Conservation (phyloP, 2,329 filamentous ascomycete genomes). For the Aspergillus thermomutatus region DNA sequence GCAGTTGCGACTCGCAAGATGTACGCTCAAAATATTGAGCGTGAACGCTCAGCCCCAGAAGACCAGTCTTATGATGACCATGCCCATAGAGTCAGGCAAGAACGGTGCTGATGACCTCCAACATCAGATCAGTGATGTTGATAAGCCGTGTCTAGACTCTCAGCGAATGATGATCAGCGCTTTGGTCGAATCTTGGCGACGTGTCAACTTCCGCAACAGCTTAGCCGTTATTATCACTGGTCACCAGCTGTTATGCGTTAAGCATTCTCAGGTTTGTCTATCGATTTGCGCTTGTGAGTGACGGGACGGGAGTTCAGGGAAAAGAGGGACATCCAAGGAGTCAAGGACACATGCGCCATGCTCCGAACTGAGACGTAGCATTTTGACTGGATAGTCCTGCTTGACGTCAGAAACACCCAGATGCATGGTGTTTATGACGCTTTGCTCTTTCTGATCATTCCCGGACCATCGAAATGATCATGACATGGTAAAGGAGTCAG, state of each 20-base stretch:
- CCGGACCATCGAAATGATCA: no score
- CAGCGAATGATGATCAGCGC: background rate
- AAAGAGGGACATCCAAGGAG: background rate
- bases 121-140: background rate
- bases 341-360: background rate
- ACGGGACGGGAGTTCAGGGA: background rate
- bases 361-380: background rate
- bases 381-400: no score
- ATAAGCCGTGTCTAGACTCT: background rate
- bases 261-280: background rate
- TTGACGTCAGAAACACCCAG: no score
- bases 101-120: background rate
- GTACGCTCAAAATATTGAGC: background rate
- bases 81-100: background rate
- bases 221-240: background rate
- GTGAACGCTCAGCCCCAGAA: background rate
- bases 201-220: background rate
- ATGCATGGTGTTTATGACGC: no score
- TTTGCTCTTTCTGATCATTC: no score
- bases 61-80: background rate
- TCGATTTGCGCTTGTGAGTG: background rate
- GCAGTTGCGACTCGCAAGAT: background rate
- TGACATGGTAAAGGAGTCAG: background rate
- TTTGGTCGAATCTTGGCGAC: background rate
- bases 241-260: background rate